These are phyloP conservation scores for Gracilaria caudata DNA, from an alignment of 23 red algal genomes.

Conservation along the genomic window DNA sequence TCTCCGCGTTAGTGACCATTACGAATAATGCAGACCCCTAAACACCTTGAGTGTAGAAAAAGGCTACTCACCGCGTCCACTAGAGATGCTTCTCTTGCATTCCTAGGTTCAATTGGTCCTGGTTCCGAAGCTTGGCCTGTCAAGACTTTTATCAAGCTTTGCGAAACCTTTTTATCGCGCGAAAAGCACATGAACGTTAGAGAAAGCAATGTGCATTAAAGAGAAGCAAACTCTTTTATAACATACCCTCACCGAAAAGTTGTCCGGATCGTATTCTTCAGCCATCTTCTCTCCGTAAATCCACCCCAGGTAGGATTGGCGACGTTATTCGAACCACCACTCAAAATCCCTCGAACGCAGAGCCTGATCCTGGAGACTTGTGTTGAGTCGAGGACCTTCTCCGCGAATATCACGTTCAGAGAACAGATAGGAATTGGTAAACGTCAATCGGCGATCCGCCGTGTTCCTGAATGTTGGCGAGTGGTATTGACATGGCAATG, in stretches of 20 bases:
- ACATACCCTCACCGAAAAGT: constrained; percentile 65
- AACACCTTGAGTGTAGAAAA: not conserved
- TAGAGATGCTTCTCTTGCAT: constrained; percentile 52
- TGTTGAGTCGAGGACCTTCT: not conserved
- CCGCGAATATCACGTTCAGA: not conserved
- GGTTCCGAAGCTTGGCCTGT: constrained; percentile 59
- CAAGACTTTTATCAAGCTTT: constrained; percentile 52
- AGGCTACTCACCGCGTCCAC: constrained; percentile 43
- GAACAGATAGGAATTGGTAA: not conserved
- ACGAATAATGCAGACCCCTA: not conserved
- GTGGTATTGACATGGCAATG: no score
- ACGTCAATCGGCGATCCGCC: not conserved
- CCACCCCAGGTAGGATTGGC: not conserved
- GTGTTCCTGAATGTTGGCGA: not conserved
- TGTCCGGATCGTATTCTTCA: constrained; percentile 70
- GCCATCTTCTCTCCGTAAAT: not conserved
- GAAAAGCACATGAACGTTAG: not conserved
- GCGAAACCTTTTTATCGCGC: constrained; percentile 32
- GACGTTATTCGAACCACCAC: not conserved
- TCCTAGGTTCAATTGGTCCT: constrained; percentile 58
- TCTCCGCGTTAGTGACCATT: not conserved
- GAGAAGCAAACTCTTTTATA: not conserved
- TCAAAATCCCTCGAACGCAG: not conserved
- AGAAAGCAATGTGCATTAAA: not conserved
- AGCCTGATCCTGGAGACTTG: not conserved